Evolutionary conservation across 176 grass and related monocot genomes (phyloP), one percentile per base, ranked within the genome.

Genomic region (Paspalum vaginatum): DNA sequence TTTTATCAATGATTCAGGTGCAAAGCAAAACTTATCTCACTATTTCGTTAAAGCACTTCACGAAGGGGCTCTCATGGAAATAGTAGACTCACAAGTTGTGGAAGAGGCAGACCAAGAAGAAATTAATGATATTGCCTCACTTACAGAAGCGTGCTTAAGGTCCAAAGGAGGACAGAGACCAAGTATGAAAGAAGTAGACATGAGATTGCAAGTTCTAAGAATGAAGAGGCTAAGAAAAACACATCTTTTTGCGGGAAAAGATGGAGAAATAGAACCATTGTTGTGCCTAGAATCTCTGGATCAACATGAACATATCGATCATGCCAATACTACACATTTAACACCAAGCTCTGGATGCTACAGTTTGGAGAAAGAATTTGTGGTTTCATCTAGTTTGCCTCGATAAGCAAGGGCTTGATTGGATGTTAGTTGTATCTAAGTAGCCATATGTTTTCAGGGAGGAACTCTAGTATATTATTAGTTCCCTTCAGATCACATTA

Each of bases 81-180:
- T 57, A 57, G 5, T 57, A 11, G 55, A 57, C 22, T 57, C 9
- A 11, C 55, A 57, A 22, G 55, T 57, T 22, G 0, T 57, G 55
- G 55, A 57, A 57, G 55, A 57, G 55, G 55, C n/a, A 22, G n/a
- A 11, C 55, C 55, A 57, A 57, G 55, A 57, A 57, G 55, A 57
- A 2, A 57, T 57, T 22, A 22, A 11, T 57, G 55, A 57, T 57
- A 57, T 57, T 6, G 7, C 55, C 3, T 10, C 55, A 57, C 2
- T 57, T 57, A 57, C 11, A 57, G 55, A 57, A 57, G n/a, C 3
- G 9, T 57, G 55, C 9, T 57, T 57, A 57, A 57, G 55, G 21
- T 22, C 20, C 55, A 57, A 57, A 22, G 55, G 55, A 22, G 55
- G 55, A 4, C 17, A 56, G 20, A 21, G 54, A 56, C 54, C 55